Evolutionary conservation across 2,329 filamentous ascomycete species (phyloP).

Genomic region (Xylariaceae sp.): DNA sequence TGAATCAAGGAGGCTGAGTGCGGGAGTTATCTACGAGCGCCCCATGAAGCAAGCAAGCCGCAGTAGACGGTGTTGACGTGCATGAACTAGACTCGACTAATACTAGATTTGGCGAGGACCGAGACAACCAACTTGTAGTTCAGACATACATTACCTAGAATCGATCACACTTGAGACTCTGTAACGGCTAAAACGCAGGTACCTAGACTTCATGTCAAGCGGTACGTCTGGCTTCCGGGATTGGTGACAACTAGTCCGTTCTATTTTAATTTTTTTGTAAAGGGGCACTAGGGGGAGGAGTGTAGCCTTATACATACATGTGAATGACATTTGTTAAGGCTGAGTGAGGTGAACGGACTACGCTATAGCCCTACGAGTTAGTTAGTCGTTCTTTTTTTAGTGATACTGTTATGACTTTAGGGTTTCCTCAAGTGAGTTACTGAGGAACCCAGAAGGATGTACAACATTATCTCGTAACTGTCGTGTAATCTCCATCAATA

Average conservation of each 20-base stretch:
- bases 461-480: not conserved
- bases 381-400: conserved; percentile 21
- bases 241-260: not conserved
- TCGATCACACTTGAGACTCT: not conserved
- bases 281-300: too few relatives aligned
- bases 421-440: not conserved
- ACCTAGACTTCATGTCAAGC: too few relatives aligned
- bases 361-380: conserved; percentile 25
- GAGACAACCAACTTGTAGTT: not conserved
- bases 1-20: not conserved
- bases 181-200: not conserved
- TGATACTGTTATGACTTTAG: not conserved
- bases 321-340: conserved; percentile 20
- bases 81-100: not conserved
- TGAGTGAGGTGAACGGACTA: conserved; percentile 25
- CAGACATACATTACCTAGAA: not conserved
- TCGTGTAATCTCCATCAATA: not conserved
- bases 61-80: not conserved
- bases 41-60: not conserved
- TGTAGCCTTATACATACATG: conserved; percentile 27
- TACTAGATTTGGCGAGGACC: not conserved
- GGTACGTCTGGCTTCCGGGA: too few relatives aligned
- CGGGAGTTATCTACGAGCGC: not conserved
- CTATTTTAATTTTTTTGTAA: too few relatives aligned
- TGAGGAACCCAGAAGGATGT: not conserved